Percentiles rank a stretch among this genome's conserved stretches.
phyloP scores from a whole-genome alignment of 192 early-diverging fungal species.

The Mortierella antarctica region DNA sequence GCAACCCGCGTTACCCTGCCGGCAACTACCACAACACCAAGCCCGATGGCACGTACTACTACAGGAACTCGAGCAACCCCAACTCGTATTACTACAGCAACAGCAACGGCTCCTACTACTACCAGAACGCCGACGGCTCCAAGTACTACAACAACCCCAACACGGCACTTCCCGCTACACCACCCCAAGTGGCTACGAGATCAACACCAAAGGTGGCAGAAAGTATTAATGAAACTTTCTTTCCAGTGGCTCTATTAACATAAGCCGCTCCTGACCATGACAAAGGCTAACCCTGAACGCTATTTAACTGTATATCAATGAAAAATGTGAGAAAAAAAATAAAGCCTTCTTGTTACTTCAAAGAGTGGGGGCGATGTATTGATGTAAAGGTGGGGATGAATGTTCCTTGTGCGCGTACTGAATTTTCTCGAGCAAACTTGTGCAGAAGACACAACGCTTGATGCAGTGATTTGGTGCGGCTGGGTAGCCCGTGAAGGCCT shows the following conservation, averaged over 20 bases:
- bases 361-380: too few relatives aligned
- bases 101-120: slow-evolving; percentile 19
- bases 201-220: neutral
- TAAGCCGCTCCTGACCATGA: too few relatives aligned
- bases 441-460: too few relatives aligned
- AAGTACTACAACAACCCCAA: slow-evolving; percentile 10
- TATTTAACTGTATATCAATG: neutral
- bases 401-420: too few relatives aligned
- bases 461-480: too few relatives aligned
- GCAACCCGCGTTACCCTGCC: neutral
- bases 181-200: neutral
- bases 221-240: neutral
- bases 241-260: too few relatives aligned
- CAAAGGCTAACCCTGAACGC: neutral
- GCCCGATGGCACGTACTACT: slow-evolving; percentile 6
- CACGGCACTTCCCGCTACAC: slow-evolving; percentile 11
- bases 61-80: neutral
- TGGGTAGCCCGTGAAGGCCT: slow-evolving; percentile 7
- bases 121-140: slow-evolving; percentile 16
- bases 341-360: too few relatives aligned
- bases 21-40: slow-evolving; percentile 11
- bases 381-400: too few relatives aligned
- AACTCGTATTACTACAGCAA: slow-evolving; percentile 2
- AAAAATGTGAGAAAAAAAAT: too few relatives aligned
- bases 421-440: too few relatives aligned